Evolutionary conservation across 2,329 filamentous ascomycete species (phyloP), one percentile per base, ranked within the genome.

Genomic region (Fusarium transvaalense): DNA sequence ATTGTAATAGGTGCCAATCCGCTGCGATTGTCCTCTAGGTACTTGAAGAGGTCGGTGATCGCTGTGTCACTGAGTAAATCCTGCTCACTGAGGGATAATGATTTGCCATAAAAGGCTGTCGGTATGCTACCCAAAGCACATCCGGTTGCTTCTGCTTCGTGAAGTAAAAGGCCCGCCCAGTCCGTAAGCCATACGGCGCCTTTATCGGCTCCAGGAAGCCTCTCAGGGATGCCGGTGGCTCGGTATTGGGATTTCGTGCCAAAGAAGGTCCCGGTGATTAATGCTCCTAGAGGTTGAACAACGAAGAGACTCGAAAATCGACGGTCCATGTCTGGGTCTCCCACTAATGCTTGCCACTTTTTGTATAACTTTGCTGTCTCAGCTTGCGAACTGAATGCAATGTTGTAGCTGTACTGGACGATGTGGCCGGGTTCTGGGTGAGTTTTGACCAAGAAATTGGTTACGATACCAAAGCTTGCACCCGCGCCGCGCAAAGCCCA

Each of bases 191-290:
- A 81, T 8, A 87, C 71, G 12, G 83, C 80, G 6, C 80, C 68
- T 13, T 74, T 75, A 7, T 80, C 75, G 13, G 75, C 46, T 27
- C 61, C 60, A 4, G 86, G 86, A 4, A 89, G 82, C 56, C 77
- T 80, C 21, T 76, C 72, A 3, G 80, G 77, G 25, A 89, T 87
- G 0, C 84, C 85, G 0, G 82, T 80, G 4, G 81, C 81, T 5
- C 84, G 72, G 70, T 83, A 91, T 72, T 91, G 88, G 0, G 78
- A 81, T 43, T 84, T 77, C 0, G 85, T 85, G 12, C 89, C 89
- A 71, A 88, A 90, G 70, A 87, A 91, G 0, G 85, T 88, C 3
- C 86, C 88, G 0, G 85, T 85, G 66, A 91, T 85, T 60, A 88
- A 73, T 55, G 83, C 82, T 2, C 86, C 86, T 0, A 85, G 76